Percentiles rank a stretch among this genome's conserved stretches.
phyloP scores from a whole-genome alignment of 2,329 filamentous ascomycete genomes.

The Talaromyces sp. region DNA sequence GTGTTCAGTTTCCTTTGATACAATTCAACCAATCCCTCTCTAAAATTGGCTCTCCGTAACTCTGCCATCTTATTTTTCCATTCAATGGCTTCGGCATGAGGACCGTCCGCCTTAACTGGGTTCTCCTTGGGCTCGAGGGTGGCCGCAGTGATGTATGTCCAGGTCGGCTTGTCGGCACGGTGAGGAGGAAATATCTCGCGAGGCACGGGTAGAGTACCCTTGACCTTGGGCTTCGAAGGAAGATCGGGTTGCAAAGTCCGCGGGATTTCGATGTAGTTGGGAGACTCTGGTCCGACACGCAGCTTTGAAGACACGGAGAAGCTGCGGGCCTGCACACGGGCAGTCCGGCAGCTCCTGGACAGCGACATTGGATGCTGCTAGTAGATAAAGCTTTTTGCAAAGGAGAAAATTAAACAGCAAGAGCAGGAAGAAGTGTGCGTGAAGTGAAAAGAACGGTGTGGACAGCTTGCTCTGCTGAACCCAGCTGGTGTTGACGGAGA shows the following conservation, averaged over 20 bases:
- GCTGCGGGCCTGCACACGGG: conserved; percentile 34
- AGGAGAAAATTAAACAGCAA: not conserved
- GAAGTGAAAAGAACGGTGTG: not conserved
- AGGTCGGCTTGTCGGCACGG: conserved; percentile 56
- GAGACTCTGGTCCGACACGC: conserved; percentile 67
- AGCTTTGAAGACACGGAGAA: conserved; percentile 33
- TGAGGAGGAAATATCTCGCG: conserved; percentile 69
- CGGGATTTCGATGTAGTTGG: conserved; percentile 79
- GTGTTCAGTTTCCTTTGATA: conserved; percentile 58
- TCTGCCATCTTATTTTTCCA: conserved; percentile 74
- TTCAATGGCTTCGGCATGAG: conserved; percentile 47
- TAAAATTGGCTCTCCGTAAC: conserved; percentile 65
- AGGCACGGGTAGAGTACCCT: conserved; percentile 79
- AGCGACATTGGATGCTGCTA: conserved; percentile 27
- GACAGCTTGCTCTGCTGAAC: not conserved
- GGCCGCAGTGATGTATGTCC: conserved; percentile 57
- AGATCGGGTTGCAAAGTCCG: conserved; percentile 66
- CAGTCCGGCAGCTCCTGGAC: conserved; percentile 32
- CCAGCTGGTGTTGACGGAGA: conserved; percentile 11
- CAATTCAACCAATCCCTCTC: conserved; percentile 65
- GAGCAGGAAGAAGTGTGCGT: not conserved
- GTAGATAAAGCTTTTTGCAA: not conserved
- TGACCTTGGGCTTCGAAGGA: conserved; percentile 49
- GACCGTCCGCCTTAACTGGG: conserved; percentile 31
- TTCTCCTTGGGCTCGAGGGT: conserved; percentile 50